Evolutionary conservation across 2,329 filamentous ascomycete genomes (phyloP).

Genomic region (Trichocomaceae sp.): DNA sequence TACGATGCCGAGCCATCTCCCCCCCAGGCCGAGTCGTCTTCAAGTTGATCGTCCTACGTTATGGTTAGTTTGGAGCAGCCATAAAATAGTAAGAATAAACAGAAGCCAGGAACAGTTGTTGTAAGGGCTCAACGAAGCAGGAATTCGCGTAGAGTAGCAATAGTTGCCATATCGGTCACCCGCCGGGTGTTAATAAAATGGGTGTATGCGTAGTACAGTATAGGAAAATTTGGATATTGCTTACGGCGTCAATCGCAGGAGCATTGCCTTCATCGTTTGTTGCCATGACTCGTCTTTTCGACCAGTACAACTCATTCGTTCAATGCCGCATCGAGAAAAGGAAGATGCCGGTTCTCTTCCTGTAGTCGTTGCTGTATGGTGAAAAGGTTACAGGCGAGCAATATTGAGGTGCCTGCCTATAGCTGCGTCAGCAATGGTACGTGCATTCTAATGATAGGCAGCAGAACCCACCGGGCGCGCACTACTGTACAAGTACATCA

Average conservation of each 20-base stretch:
- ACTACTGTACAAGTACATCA: no score
- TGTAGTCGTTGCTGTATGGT: background rate
- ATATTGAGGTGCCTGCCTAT: no score
- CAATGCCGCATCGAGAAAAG: background rate
- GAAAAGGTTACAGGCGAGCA: background rate
- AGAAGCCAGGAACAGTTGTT: background rate
- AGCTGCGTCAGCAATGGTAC: no score
- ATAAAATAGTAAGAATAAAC: no score
- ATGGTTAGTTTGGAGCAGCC: background rate
- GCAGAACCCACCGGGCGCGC: no score
- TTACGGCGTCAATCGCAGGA: slow-evolving; percentile 1
- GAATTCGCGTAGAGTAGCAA: background rate
- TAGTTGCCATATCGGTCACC: background rate
- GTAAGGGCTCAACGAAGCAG: background rate
- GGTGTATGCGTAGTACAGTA: background rate
- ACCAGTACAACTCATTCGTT: background rate
- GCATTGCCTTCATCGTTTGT: background rate
- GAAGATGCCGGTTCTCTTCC: background rate
- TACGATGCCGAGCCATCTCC: slow-evolving; percentile 5
- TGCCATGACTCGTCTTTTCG: background rate
- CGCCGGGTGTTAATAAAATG: background rate
- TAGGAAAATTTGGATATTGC: background rate
- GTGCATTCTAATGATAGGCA: no score
- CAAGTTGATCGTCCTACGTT: slow-evolving; percentile 6
- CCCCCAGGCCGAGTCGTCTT: slow-evolving; percentile 6